Percentiles rank a stretch among this genome's conserved stretches.
Conservation (phyloP, 257 asterid genomes). For the Gardenia jasminoides region DNA sequence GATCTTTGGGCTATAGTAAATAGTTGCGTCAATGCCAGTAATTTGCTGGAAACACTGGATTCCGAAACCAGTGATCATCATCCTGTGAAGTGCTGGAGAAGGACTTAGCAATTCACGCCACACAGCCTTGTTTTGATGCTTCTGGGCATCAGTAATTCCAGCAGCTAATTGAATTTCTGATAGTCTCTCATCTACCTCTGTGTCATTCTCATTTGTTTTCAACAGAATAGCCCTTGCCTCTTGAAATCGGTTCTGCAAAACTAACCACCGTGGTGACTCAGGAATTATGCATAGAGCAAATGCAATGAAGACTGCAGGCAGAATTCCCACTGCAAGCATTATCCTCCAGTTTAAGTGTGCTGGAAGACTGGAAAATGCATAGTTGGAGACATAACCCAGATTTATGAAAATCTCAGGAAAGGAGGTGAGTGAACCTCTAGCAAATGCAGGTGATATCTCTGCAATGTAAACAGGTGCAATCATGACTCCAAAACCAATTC, state of each 20-base stretch:
- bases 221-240: constrained; percentile 71
- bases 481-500: constrained; percentile 91
- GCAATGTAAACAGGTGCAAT: constrained; percentile 92
- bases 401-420: constrained; percentile 92
- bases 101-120: constrained; percentile 76
- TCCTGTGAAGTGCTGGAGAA: constrained; percentile 63
- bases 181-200: constrained; percentile 82
- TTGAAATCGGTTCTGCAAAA: constrained; percentile 58
- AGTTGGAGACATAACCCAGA: constrained; percentile 80
- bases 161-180: constrained; percentile 75
- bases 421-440: constrained; percentile 80
- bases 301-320: constrained; percentile 74
- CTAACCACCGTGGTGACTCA: constrained; percentile 90
- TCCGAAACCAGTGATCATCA: constrained; percentile 84
- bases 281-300: constrained; percentile 75
- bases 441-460: constrained; percentile 77
- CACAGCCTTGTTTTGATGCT: constrained; percentile 47
- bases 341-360: constrained; percentile 75
- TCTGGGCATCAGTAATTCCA: constrained; percentile 27
- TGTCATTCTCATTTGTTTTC: constrained; percentile 73
- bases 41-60: constrained; percentile 87
- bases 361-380: constrained; percentile 70
- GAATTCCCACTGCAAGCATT: constrained; percentile 86
- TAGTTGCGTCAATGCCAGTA: constrained; percentile 91
- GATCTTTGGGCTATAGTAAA: constrained; percentile 86